Conservation (phyloP, 768 basidiomycete species). For the Tremella yokohamensis region DNA sequence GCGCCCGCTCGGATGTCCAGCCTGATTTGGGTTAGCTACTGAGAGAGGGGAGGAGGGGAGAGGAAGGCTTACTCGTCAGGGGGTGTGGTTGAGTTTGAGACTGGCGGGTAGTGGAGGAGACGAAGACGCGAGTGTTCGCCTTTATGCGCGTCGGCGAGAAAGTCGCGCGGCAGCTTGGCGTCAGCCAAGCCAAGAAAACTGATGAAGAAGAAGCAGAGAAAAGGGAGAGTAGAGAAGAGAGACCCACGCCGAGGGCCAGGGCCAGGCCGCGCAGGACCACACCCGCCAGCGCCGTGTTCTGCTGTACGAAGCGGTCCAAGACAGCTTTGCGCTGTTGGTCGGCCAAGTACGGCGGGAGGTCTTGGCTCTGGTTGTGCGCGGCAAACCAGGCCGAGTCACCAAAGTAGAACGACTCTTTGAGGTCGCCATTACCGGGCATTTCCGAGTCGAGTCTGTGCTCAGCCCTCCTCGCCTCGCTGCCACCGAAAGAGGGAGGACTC, state of each 20-base stretch:
- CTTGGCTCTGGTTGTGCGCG: background rate
- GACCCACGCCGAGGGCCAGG: conserved; percentile 8
- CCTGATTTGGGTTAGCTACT: background rate
- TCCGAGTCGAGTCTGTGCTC: conserved; percentile 6
- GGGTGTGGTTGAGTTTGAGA: no score
- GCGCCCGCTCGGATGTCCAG: conserved; percentile 35
- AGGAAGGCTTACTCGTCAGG: no score
- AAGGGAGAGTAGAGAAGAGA: background rate
- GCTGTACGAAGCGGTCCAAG: conserved; percentile 4
- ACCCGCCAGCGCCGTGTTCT: background rate
- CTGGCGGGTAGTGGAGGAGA: conserved; percentile 6
- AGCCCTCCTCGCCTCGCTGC: background rate
- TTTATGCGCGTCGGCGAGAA: conserved; percentile 5
- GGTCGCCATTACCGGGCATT: conserved; percentile 7
- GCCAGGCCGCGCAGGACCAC: conserved; percentile 11
- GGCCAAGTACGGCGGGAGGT: conserved; percentile 8
- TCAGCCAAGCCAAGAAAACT: background rate
- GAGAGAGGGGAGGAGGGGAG: no score
- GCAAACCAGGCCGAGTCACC: conserved; percentile 7
- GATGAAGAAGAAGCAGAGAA: background rate
- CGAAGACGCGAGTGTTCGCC: conserved; percentile 10
- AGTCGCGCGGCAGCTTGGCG: conserved; percentile 2
- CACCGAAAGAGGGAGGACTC: background rate
- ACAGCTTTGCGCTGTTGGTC: background rate
- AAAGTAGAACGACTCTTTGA: conserved; percentile 14